Percentiles rank a stretch among this genome's conserved stretches.
Evolutionary conservation across 768 basidiomycete species (phyloP).

Genomic region (Leccinum subgranulosum): DNA sequence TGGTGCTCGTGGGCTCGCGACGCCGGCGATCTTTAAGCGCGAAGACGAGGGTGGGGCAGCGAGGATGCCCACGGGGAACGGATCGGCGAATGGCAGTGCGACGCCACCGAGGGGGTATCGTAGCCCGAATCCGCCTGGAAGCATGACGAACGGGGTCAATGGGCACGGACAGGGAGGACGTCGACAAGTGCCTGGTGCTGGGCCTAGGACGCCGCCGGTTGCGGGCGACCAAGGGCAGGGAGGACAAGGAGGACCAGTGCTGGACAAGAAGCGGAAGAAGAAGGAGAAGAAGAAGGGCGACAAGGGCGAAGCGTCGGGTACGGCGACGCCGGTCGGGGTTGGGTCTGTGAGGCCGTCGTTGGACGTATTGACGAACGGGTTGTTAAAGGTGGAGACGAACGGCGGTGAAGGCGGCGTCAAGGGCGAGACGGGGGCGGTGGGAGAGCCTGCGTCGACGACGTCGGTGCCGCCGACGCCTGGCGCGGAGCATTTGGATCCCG

Average conservation of each 20-base stretch:
- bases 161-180: constrained; percentile 29
- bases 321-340: constrained; percentile 27
- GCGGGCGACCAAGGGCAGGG: constrained; percentile 33
- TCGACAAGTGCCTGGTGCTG: constrained; percentile 69
- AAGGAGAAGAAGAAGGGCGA: constrained; percentile 57
- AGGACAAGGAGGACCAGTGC: constrained; percentile 27
- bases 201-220: constrained; percentile 46
- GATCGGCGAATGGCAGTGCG: constrained; percentile 43
- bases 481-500: constrained; percentile 65
- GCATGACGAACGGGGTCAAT: constrained; percentile 36
- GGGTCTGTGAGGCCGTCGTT: constrained; percentile 34
- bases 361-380: constrained; percentile 35
- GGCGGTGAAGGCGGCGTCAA: constrained; percentile 8
- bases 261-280: constrained; percentile 45
- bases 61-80: constrained; percentile 40
- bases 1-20: constrained; percentile 85
- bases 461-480: constrained; percentile 54
- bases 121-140: constrained; percentile 53
- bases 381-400: constrained; percentile 17
- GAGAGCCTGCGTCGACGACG: constrained; percentile 1
- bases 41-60: constrained; percentile 84
- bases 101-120: constrained; percentile 65
- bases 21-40: constrained; percentile 85
- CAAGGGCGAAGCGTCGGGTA: constrained; percentile 27
- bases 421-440: neutral